Evolutionary conservation across 2,329 filamentous ascomycete genomes (phyloP), one percentile per base, ranked within the genome.

Genomic region (Neopestalotiopsis clavispora): DNA sequence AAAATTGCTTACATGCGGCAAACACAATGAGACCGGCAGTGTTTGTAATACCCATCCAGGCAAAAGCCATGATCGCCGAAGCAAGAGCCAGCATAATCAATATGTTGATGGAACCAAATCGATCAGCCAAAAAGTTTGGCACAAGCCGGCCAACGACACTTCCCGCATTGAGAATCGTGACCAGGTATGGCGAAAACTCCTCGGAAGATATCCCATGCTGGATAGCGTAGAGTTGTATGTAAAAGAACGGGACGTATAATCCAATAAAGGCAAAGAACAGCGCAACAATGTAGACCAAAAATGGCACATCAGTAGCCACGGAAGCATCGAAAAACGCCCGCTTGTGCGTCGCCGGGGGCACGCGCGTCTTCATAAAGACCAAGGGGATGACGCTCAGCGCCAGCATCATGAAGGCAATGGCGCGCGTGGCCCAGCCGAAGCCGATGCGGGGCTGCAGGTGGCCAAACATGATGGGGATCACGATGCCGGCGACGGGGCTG

Each of bases 391-490:
- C 59, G 56, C 74, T 66, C 38, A 76, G 72, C 1, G 40, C 77
- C 28, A 78, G 74, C 2, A 83, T 74, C 40, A 82, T 73, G 68
- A 84, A 83, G 28, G 78, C 83, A 40, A 85, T 78, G 49, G 82
- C 75, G 4, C 83, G 78, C 4, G 80, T 81, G 4, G 85, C 82
- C 86, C 86, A 89, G 65, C 79, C 78, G 72, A 87, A 88, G 5
- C 86, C 85, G 56, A 87, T 76, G 17, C 69, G 68, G 13, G 76
- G 77, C 71, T 84, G 78, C 2, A 84, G 74, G n/a, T 76, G 69
- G 32, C 77, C 75, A 73, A 85, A 83, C 40, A 84, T 75, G 62
- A 85, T 78, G 1, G 82, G 81, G 67, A 82, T 83, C 12, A 84
- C 72, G 69, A 84, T 78, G 14, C 82, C 81, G 72, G 70, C 74